Evolutionary conservation across 2,329 filamentous ascomycete genomes (phyloP).

Genomic region (Verticillium longisporum): DNA sequence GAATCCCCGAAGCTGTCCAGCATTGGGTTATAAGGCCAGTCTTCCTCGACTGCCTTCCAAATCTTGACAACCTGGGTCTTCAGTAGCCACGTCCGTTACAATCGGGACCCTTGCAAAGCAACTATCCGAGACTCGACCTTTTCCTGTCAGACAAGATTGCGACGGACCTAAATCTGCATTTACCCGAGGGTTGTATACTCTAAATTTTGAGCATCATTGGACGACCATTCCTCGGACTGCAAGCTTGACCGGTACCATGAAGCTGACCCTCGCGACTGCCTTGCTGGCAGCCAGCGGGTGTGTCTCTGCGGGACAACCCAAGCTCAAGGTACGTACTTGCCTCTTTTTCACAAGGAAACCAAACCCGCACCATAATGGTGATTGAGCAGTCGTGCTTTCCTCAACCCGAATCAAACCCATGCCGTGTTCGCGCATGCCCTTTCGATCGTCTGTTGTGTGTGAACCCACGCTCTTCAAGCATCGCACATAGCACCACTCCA

Average conservation of each 20-base stretch:
- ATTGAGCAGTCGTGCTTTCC: neutral
- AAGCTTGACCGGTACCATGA: slow-evolving; percentile 18
- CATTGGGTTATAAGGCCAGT: neutral
- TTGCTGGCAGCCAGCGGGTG: slow-evolving; percentile 21
- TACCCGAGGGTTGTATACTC: neutral
- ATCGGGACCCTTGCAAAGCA: neutral
- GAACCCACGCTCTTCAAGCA: no score
- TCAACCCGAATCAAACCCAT: no score
- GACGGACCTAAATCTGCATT: neutral
- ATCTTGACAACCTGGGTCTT: neutral
- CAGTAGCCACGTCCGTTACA: neutral
- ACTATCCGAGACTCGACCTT: neutral
- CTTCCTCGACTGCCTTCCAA: neutral
- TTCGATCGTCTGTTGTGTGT: no score
- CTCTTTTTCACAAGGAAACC: neutral
- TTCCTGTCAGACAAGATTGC: neutral
- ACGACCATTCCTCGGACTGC: neutral
- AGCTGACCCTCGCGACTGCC: slow-evolving; percentile 22
- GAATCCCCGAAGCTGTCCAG: neutral
- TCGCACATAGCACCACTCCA: no score
- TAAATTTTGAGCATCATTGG: neutral
- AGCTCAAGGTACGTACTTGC: slow-evolving; percentile 7
- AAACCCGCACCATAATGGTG: neutral
- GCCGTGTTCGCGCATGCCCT: no score
- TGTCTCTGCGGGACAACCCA: slow-evolving; percentile 10